phyloP scores from a whole-genome alignment of 441 rosid genomes.

The Populus hybrid region DNA sequence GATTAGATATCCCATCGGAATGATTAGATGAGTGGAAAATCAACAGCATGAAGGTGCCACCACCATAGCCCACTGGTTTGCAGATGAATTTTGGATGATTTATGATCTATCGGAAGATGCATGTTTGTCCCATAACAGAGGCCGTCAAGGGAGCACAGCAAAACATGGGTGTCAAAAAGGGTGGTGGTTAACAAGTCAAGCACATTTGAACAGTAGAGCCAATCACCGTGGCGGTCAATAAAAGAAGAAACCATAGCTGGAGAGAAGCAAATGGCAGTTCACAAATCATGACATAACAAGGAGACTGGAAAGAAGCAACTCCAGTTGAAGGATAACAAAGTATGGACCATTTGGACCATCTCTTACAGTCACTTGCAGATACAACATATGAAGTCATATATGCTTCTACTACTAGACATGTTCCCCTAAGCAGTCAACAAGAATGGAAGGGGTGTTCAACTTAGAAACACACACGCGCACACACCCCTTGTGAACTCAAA shows the following conservation, averaged over 20 bases:
- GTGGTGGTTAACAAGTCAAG: background rate
- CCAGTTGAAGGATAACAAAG: background rate
- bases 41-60: background rate
- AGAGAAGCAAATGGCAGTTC: background rate
- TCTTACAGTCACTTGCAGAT: background rate
- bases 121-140: no score
- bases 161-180: background rate
- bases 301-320: background rate
- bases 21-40: no score
- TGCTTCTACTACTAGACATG: slow-evolving; percentile 12
- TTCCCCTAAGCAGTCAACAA: slow-evolving; percentile 26
- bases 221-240: background rate
- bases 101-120: no score
- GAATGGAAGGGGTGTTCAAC: slow-evolving; percentile 21
- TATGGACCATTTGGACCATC: background rate
- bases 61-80: background rate
- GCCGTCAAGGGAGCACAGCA: no score
- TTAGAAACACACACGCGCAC: slow-evolving; percentile 1
- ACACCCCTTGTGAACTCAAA: slow-evolving; percentile 5
- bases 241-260: background rate
- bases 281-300: background rate
- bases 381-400: slow-evolving; percentile 8
- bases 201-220: background rate
- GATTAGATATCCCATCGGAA: no score
- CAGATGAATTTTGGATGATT: no score